Conservation (phyloP, 768 basidiomycete genomes). For the Amanita pallidorosea region DNA sequence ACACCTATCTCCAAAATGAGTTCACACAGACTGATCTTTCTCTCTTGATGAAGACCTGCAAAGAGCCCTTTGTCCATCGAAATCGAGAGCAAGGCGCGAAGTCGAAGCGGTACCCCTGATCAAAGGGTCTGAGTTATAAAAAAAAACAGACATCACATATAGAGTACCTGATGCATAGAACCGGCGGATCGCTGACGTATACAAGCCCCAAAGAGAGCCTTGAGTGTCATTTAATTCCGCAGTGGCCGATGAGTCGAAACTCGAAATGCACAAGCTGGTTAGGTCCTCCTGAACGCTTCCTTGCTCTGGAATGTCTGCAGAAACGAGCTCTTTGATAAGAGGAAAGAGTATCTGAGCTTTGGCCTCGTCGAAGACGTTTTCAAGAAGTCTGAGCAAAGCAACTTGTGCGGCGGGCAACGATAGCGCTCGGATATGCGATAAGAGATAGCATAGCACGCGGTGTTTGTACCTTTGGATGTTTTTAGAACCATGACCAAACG, state of each 20-base stretch:
- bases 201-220: conserved; percentile 40
- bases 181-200: conserved; percentile 30
- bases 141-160: not conserved
- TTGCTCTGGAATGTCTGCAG: not conserved
- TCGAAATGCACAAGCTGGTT: conserved; percentile 30
- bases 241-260: conserved; percentile 39
- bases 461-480: conserved; percentile 46
- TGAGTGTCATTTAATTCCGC: conserved; percentile 32
- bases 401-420: conserved; percentile 35
- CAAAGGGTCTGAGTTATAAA: not conserved
- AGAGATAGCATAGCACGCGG: conserved; percentile 61
- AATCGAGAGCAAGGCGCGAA: conserved; percentile 29
- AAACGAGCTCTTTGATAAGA: conserved; percentile 31
- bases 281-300: conserved; percentile 18
- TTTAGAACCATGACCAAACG: not conserved
- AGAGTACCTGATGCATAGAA: conserved; percentile 38
- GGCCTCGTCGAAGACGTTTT: conserved; percentile 34
- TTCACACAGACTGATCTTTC: conserved; percentile 43
- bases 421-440: conserved; percentile 69
- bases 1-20: conserved; percentile 44
- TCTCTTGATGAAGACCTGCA: conserved; percentile 35
- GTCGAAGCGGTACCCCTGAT: conserved; percentile 27
- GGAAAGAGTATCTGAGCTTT: conserved; percentile 49
- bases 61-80: conserved; percentile 50
- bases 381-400: conserved; percentile 37